Evolutionary conservation across 805 yeast species (phyloP).

Genomic region (Kodamaea leandrae): DNA sequence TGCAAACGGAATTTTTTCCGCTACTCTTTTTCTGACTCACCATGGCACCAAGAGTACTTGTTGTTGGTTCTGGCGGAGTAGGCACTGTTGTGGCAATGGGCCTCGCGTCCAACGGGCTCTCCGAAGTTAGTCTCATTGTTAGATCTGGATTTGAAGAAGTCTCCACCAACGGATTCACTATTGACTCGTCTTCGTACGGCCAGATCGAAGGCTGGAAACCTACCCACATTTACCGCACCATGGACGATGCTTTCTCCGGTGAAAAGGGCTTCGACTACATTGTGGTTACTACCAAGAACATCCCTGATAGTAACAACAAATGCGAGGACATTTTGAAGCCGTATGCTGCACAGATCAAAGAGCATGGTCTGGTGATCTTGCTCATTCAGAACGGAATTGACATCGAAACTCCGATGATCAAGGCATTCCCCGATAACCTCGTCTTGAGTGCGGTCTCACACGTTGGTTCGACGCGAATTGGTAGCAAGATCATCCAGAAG

Average conservation of each 20-base stretch:
- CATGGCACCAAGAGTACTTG: conserved; percentile 39
- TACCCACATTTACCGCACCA: conserved; percentile 39
- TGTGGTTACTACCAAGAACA: conserved; percentile 38
- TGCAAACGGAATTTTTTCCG: no score
- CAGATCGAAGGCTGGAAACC: conserved; percentile 54
- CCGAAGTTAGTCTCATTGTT: conserved; percentile 58
- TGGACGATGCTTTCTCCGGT: conserved; percentile 41
- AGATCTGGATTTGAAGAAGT: conserved; percentile 64
- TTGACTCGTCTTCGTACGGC: conserved; percentile 66
- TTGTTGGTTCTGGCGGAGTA: conserved; percentile 85
- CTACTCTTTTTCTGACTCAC: background rate
- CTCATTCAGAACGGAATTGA: conserved; percentile 42
- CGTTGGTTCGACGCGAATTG: conserved; percentile 33
- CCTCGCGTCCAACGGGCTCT: conserved; percentile 45
- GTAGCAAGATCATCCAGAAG: conserved; percentile 18
- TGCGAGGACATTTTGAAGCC: conserved; percentile 41
- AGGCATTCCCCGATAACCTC: conserved; percentile 31
- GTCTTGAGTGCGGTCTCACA: conserved; percentile 36
- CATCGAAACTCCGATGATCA: conserved; percentile 32
- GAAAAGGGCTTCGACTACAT: conserved; percentile 35
- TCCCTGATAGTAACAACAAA: conserved; percentile 35
- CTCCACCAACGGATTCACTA: conserved; percentile 50
- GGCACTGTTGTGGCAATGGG: conserved; percentile 76
- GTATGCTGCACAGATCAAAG: conserved; percentile 13
- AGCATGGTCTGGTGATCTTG: conserved; percentile 25